Percentiles rank a stretch among this genome's conserved stretches.
Conservation (phyloP, 2,329 filamentous ascomycete genomes). For the Xylariaceae sp. region DNA sequence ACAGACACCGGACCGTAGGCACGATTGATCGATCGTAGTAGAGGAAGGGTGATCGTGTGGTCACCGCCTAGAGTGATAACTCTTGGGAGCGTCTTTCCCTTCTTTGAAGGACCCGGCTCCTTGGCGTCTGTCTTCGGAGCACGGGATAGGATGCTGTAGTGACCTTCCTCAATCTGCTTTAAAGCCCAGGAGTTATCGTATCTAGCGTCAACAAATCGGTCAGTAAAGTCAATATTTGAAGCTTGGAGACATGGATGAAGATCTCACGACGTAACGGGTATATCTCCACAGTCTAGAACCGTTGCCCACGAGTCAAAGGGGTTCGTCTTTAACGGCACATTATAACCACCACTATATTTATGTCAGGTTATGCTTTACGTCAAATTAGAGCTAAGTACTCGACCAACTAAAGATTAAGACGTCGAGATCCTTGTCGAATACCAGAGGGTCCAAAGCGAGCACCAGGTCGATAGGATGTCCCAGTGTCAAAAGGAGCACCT, state of each 20-base stretch:
- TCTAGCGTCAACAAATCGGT: conserved; percentile 47
- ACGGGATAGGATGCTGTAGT: conserved; percentile 76
- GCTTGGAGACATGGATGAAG: background rate
- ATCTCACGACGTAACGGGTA: conserved; percentile 80
- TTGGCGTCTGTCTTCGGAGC: conserved; percentile 72
- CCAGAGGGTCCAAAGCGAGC: conserved; percentile 85
- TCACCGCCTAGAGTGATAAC: conserved; percentile 78
- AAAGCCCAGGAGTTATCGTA: conserved; percentile 86
- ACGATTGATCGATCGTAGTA: conserved; percentile 65
- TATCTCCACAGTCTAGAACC: conserved; percentile 83
- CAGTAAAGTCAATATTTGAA: background rate
- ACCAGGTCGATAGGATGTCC: conserved; percentile 83
- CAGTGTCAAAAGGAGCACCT: conserved; percentile 86
- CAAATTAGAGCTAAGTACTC: conserved; percentile 43
- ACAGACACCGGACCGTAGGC: conserved; percentile 67
- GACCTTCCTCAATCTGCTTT: conserved; percentile 84
- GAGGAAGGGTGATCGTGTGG: conserved; percentile 67
- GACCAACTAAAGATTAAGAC: conserved; percentile 82
- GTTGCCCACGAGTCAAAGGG: conserved; percentile 83
- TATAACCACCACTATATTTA: conserved; percentile 77
- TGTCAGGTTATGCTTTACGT: conserved; percentile 5
- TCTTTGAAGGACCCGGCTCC: conserved; percentile 71
- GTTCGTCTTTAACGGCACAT: conserved; percentile 80
- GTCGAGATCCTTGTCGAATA: conserved; percentile 84
- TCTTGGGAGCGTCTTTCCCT: conserved; percentile 77